Base-by-base conservation (phyloP, 192 early-diverging fungal species). In the Piromyces finnis region DNA sequence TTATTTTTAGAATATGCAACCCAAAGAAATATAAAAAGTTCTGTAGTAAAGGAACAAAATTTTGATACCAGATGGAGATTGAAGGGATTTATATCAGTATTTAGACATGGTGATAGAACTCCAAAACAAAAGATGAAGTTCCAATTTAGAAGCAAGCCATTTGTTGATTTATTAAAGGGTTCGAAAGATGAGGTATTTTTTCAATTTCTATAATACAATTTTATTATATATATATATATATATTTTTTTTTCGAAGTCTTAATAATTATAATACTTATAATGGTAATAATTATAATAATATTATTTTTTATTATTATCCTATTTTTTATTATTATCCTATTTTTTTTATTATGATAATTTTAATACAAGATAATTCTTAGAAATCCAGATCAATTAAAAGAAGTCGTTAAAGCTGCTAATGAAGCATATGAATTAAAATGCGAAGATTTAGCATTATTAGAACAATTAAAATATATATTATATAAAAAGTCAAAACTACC, bases 71-170 rank as follows among this genome's bases (percentile, higher is more conserved):
- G 93, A 30, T 99, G 97, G 97, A 86, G 89, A 78, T 86, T 99
- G 29, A 99, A 99, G 87, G 94, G 92, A 12, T 97, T 98, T 83
- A 83, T 97, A 16, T 94, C 92, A 3, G 95, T 99, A 1, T 92
- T 97, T 80, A 90, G 97, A 68, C 97, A 99, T 84, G 96, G 92
- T 28, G 97, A 99, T 82, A 87, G 97, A 29, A 99, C 97, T 22
- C 97, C 97, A 78, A 99, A 99, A 87, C 96, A 97, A 83, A 99
- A 99, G 87, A 88, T 94, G 84, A 99, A 99, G 88, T 94, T 94
- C 80, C 87, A 87, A 27, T 93, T 97, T 83, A 86, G 84, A 32
- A 90, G 90, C 36, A 84, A 89, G 5, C 90, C 93, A 0, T 94
- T 97, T 78, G 26, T 27, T 85, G 77, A 28, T 78, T 29, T 30